A percentile compares a stretch with the other conserved stretches of the same genome.
Conservation (phyloP, 768 basidiomycete species). For the Russula virescens region DNA sequence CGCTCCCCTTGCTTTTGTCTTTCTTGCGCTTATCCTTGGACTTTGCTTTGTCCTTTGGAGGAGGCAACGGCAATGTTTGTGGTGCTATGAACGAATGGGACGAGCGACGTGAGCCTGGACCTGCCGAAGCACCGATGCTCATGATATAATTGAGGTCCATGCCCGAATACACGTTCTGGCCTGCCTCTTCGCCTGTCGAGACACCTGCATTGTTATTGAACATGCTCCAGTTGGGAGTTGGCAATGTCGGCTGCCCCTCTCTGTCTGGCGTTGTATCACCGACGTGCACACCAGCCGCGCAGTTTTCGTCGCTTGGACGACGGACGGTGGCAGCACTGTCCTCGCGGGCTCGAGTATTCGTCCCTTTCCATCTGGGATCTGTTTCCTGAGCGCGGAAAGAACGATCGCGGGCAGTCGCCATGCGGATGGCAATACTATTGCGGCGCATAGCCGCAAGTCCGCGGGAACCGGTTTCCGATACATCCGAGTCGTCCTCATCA, state of each 20-base stretch:
- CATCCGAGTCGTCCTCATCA: constrained; percentile 18
- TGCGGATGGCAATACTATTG: constrained; percentile 16
- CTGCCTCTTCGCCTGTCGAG: constrained; percentile 1
- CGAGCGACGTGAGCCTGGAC: constrained; percentile 16
- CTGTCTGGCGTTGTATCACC: not conserved
- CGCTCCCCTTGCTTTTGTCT: constrained; percentile 8
- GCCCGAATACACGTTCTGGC: constrained; percentile 16
- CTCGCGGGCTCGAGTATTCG: constrained; percentile 13
- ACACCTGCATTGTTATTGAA: constrained; percentile 2
- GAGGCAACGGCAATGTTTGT: constrained; percentile 14
- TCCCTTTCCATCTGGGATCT: not conserved
- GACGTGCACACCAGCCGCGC: not conserved
- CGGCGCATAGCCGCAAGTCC: constrained; percentile 14
- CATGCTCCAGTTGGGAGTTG: constrained; percentile 17
- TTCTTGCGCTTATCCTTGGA: constrained; percentile 19
- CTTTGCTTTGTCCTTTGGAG: constrained; percentile 13
- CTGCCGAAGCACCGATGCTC: constrained; percentile 2
- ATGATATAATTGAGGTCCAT: constrained; percentile 20
- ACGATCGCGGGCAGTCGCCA: constrained; percentile 9
- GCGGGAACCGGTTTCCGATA: constrained; percentile 13
- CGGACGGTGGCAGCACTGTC: constrained; percentile 15
- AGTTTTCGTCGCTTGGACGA: not conserved
- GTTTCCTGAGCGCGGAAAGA: not conserved
- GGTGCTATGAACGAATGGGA: constrained; percentile 19
- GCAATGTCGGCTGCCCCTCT: constrained; percentile 15